Base-by-base conservation (phyloP, 129 eudicot genomes). In the Arctium lappa region DNA sequence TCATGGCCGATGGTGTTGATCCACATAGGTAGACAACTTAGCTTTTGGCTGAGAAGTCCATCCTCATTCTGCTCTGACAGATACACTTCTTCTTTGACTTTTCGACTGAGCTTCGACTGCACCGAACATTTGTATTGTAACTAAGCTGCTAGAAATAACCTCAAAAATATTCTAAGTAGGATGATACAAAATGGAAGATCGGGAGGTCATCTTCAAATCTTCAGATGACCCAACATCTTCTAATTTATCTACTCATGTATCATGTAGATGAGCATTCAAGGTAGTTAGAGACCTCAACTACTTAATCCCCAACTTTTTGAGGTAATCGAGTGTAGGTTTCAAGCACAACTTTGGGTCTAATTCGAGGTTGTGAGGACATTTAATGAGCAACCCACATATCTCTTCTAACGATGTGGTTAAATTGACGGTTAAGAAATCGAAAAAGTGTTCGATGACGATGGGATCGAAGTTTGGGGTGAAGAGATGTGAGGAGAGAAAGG, bases 191-290 rank as follows among this genome's bases (percentile, higher is more conserved):
- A 22, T 22, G 27, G 27, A 22, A 22, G 27, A 22, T 22, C 27
- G 27, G 27, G 27, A 22, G 27, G 27, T 22, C 27, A 22, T 22
- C 27, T 22, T 22, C 27, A 22, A 22, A 22, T 22, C 27, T 22
- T 22, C 0, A 22, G 27, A 22, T 22, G 27, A 22, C 27, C 27
- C 27, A 22, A 22, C 27, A 22, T 87, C 87, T 65, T 83, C 83
- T 0, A 91, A 76, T 62, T 87, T 89, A 29, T 30, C 78, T 4
- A 91, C 79, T 6, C 95, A 85, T 2, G 91, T 89, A 8, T 91
- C 84, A n/a, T 89, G 22, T 4, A 91, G 82, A 82, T 91, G 95
- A 15, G 95, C 92, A 68, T 89, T 91, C 77, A 91, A 65, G 33
- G 85, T 85, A 2, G 91, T 89, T 0, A 91, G 93, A 18, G 73